Base-by-base conservation (phyloP, 1,284 basidiomycete species). In the Filobasidium uniguttulatum region DNA sequence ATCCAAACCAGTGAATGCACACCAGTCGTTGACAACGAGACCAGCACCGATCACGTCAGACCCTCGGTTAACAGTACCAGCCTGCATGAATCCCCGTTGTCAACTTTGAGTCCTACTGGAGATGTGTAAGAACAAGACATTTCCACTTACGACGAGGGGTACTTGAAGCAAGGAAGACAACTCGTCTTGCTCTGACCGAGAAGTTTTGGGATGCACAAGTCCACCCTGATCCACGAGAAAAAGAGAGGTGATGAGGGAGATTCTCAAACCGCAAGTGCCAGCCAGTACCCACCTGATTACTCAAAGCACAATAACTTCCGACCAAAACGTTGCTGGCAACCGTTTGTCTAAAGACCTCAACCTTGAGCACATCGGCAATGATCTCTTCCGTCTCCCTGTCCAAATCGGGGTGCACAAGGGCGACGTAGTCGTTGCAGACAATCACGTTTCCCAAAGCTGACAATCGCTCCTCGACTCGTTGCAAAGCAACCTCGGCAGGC, bases 361-460 rank as follows among this genome's bases (percentile, higher is more conserved):
- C 94, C 71, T 97, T 96, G 59, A 99, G 78, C 10, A 96, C 89
- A 69, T 99, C 94, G 45, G 94, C 93, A 67, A 99, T 96, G 71
- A 99, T 98, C 71, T 98, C 94, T 66, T 99, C 94, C 7, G 94
- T 99, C 72, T 99, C 94, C 52, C 93, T 79, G 72, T 98, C 93
- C 55, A 99, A 76, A 61, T 99, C 94, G 12, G 94, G 94, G 70
- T 96, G 90, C 19, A 94, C 90, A 59, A 96, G 81, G 7, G 90
- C 90, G 57, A 96, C 90, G 63, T 94, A 85, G 74, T 97, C 93
- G 69, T 99, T 98, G 55, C 88, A 94, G 15, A 89, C 89, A 68
- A 99, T 93, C 53, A 98, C 94, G 66, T 99, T 99, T 17, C 93
- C 93, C 23, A 99, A 79, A 0, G 94, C 94, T 15, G 86, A 90